Base-by-base conservation (phyloP, 768 basidiomycete species). In the Naganishia randhawae region DNA sequence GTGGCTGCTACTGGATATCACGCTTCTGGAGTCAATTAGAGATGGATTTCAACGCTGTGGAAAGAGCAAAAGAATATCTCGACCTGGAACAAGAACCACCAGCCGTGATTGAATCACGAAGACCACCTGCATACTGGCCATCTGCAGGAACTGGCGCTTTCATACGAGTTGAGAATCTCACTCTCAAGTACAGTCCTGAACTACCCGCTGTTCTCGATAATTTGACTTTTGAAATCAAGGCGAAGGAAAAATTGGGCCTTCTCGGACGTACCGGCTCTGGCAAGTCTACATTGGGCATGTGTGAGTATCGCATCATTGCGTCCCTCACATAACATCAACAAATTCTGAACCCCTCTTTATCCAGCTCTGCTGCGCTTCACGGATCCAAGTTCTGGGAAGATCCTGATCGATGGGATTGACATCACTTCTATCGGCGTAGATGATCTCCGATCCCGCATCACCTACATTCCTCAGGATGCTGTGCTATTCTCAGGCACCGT, bases 71-170 rank as follows among this genome's bases (percentile, higher is more conserved):
- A 8, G 92, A 95, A 82, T 95, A 94, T 82, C 86, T 95, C 29
- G 85, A 90, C 62, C 83, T 96, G 6, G 91, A 91, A 0, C 90
- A 92, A 77, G 92, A 95, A 75, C 89, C 93, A 0, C 86, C 90
- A 2, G 83, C 87, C 0, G 75, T 88, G 67, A 88, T 92, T 55
- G 88, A 91, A 71, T 84, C 84, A 0, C 85, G 84, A 66, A 85
- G 90, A 8, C 88, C 87, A 1, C 93, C 93, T 0, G 93, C 92
- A 0, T 93, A 93, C 74, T 96, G 93, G 93, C 93, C 93, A 0
- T 91, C 91, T 0, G 82, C 87, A 19, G 84, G 77, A 55, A 81
- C 84, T 9, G 82, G 86, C 32, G 75, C 83, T 3, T 81, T 94
- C 29, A 74, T 96, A 33, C 79, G 80, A 0, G 89, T 90, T 0